Percentiles rank a stretch among this genome's conserved stretches.
Evolutionary conservation across 2,329 filamentous ascomycete genomes (phyloP).

Genomic region (Cucurbitaria berberidis): DNA sequence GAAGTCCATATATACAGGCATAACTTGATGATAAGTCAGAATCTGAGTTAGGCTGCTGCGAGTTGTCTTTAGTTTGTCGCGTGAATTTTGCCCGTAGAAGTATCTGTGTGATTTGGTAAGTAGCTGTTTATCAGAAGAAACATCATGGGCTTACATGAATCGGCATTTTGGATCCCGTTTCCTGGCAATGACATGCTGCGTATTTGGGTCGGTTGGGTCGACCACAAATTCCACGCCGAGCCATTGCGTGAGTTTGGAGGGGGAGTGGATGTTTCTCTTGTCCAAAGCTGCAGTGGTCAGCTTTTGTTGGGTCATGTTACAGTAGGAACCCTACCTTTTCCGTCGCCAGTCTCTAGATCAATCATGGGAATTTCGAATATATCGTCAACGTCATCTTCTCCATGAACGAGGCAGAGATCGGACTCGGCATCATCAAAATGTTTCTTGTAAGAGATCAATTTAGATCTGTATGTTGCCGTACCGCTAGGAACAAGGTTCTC

Average conservation of each 20-base stretch:
- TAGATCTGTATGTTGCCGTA: slow-evolving; percentile 14
- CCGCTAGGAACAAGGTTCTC: slow-evolving; percentile 16
- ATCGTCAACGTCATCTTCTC: slow-evolving; percentile 7
- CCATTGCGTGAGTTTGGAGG: slow-evolving; percentile 15
- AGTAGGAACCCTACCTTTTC: slow-evolving; percentile 6
- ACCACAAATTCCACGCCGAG: slow-evolving; percentile 5
- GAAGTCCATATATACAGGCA: slow-evolving; percentile 51
- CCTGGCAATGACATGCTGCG: neutral
- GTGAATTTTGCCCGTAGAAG: slow-evolving; percentile 20
- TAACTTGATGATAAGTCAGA: slow-evolving; percentile 48
- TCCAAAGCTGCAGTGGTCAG: slow-evolving; percentile 1
- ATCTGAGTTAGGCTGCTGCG: slow-evolving; percentile 20
- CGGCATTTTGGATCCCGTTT: slow-evolving; percentile 31
- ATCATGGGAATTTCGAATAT: slow-evolving; percentile 21
- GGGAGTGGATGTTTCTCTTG: slow-evolving; percentile 18
- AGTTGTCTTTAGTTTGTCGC: slow-evolving; percentile 24
- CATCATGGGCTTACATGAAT: slow-evolving; percentile 24
- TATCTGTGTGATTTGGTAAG: slow-evolving; percentile 18
- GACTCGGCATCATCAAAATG: slow-evolving; percentile 13
- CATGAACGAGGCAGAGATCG: slow-evolving; percentile 16
- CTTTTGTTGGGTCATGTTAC: neutral
- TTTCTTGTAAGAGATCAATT: slow-evolving; percentile 15
- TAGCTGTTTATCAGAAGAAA: neutral
- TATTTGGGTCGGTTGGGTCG: neutral
- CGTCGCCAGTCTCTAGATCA: slow-evolving; percentile 14